A percentile compares a stretch with the other conserved stretches of the same genome.
These are phyloP conservation scores for Rhazya stricta DNA, from an alignment of 257 asterid species.

Conservation along the genomic window DNA sequence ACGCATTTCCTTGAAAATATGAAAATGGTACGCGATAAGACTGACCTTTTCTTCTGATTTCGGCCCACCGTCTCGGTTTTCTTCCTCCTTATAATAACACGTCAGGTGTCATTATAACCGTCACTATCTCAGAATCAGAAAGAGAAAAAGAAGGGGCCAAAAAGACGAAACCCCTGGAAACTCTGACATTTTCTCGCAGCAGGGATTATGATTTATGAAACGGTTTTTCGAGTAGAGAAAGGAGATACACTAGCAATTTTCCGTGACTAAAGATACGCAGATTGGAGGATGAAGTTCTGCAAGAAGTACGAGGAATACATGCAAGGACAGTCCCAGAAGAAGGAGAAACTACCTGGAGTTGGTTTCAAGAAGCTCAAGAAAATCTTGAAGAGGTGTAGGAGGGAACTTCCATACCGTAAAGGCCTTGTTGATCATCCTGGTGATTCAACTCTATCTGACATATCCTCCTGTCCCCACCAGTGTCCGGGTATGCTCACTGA, in stretches of 20 bases:
- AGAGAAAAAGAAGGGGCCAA: not conserved
- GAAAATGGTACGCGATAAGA: too few species aligned
- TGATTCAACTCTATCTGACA: slow-evolving; percentile 12
- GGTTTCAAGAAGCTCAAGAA: slow-evolving; percentile 86
- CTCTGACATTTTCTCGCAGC: not conserved
- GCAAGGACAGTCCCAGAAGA: slow-evolving; percentile 56
- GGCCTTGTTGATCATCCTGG: not conserved
- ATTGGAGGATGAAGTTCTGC: slow-evolving; percentile 64
- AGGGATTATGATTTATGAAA: not conserved
- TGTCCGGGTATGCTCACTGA: slow-evolving; percentile 48
- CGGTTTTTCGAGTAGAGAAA: not conserved
- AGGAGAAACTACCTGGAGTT: slow-evolving; percentile 56
- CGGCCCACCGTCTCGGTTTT: too few species aligned
- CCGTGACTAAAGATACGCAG: not conserved
- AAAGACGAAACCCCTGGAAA: not conserved
- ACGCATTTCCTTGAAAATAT: too few species aligned
- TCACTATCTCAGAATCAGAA: not conserved
- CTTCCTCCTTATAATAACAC: not conserved
- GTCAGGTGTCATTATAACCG: slow-evolving; percentile 4
- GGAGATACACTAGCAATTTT: not conserved
- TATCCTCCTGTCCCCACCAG: slow-evolving; percentile 54
- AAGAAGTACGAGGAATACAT: slow-evolving; percentile 91
- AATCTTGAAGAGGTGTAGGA: slow-evolving; percentile 66
- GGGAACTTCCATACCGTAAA: slow-evolving; percentile 22
- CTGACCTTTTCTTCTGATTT: too few species aligned